A percentile compares a stretch with the other conserved stretches of the same genome.
These are phyloP conservation scores for Pseudozyma sp. DNA, from an alignment of 1,284 basidiomycete genomes.

Conservation along the genomic window DNA sequence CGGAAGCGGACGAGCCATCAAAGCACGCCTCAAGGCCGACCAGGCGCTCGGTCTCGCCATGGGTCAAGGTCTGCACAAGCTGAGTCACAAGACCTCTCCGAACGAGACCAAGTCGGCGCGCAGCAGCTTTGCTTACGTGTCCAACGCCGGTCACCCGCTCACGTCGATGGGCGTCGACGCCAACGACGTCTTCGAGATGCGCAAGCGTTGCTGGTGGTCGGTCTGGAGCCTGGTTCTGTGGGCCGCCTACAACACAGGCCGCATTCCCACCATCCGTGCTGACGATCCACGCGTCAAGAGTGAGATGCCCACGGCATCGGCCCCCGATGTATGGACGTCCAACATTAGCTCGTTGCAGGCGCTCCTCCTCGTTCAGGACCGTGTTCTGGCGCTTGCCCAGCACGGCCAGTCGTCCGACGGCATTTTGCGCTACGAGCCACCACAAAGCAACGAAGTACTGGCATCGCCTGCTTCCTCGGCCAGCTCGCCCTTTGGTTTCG, in stretches of 20 bases:
- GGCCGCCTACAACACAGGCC: slow-evolving; percentile 62
- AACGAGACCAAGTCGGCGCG: slow-evolving; percentile 28
- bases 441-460: slow-evolving; percentile 12
- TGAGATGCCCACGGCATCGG: slow-evolving; percentile 52
- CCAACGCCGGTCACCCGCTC: slow-evolving; percentile 33
- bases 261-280: slow-evolving; percentile 61
- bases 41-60: slow-evolving; percentile 64
- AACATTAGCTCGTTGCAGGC: slow-evolving; percentile 59
- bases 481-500: slow-evolving; percentile 34
- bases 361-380: slow-evolving; percentile 59
- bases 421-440: slow-evolving; percentile 22
- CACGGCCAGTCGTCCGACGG: slow-evolving; percentile 20
- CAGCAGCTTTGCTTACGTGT: slow-evolving; percentile 43
- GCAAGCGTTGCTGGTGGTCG: slow-evolving; percentile 63
- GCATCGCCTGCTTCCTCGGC: slow-evolving; percentile 26
- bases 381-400: slow-evolving; percentile 57
- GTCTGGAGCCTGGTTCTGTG: slow-evolving; percentile 60
- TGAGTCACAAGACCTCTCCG: slow-evolving; percentile 36
- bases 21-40: slow-evolving; percentile 62
- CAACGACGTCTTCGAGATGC: slow-evolving; percentile 59
- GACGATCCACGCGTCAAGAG: slow-evolving; percentile 62
- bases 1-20: slow-evolving; percentile 60
- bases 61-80: slow-evolving; percentile 60
- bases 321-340: slow-evolving; percentile 48
- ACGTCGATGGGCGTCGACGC: slow-evolving; percentile 37